Evolutionary conservation across 495 filamentous ascomycete genomes (phyloP).

Genomic region (Neurospora tetraspora): DNA sequence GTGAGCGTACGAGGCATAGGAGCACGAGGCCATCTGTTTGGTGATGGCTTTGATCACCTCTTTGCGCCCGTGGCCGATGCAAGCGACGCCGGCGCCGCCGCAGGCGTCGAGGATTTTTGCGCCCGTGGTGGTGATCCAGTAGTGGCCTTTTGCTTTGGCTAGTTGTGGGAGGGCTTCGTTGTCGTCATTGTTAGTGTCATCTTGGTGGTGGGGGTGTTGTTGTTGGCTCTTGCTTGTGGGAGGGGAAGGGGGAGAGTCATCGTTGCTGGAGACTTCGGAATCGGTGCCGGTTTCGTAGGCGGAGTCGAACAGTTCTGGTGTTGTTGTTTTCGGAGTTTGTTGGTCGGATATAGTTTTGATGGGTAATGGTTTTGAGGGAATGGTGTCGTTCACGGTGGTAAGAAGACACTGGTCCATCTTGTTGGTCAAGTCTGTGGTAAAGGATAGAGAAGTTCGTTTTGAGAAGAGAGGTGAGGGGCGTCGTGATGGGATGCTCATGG

Average conservation of each 20-base stretch:
- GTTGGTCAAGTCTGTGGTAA: not conserved
- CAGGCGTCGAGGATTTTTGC: slow-evolving; percentile 49
- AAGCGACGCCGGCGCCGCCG: slow-evolving; percentile 39
- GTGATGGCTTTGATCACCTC: slow-evolving; percentile 28
- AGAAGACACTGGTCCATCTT: not conserved
- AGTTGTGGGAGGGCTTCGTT: not conserved
- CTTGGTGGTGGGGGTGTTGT: not conserved
- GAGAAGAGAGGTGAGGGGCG: not conserved
- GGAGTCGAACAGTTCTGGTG: not conserved
- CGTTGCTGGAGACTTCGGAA: not conserved
- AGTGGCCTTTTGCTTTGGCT: slow-evolving; percentile 18
- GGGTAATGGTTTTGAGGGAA: not conserved
- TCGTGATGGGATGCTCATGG: not conserved
- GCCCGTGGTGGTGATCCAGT: slow-evolving; percentile 36
- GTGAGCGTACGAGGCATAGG: slow-evolving; percentile 35
- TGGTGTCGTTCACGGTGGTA: not conserved
- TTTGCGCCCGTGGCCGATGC: slow-evolving; percentile 37
- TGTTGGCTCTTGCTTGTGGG: not conserved
- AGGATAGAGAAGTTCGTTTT: not conserved
- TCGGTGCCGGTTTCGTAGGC: not conserved
- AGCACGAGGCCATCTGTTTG: slow-evolving; percentile 21
- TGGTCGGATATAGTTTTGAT: not conserved
- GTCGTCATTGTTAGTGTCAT: not conserved
- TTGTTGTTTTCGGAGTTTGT: not conserved
- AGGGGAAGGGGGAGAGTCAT: not conserved